A percentile compares a stretch with the other conserved stretches of the same genome.
phyloP scores from a whole-genome alignment of 176 grass and related monocot genomes.

The Otatea glauca region DNA sequence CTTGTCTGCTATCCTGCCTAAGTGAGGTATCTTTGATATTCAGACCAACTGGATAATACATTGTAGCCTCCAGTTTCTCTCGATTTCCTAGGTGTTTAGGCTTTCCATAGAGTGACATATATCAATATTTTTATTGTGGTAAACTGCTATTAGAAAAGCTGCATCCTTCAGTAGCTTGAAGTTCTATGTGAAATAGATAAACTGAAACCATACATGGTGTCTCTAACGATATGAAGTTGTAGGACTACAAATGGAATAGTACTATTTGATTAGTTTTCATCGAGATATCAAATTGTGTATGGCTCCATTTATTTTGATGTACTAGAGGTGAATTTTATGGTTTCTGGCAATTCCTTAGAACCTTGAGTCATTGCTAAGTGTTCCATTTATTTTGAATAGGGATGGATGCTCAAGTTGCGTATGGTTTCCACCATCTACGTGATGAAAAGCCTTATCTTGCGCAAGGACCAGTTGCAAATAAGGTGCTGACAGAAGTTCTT shows the following conservation, averaged over 20 bases:
- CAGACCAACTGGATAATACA: constrained; percentile 3
- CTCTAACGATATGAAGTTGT: constrained; percentile 1
- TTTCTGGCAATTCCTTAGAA: constrained; percentile 28
- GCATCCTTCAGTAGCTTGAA: constrained; percentile 25
- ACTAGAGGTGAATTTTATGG: not conserved
- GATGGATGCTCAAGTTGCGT: constrained; percentile 99
- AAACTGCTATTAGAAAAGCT: not conserved
- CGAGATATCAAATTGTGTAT: not conserved
- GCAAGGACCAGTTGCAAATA: constrained; percentile 93
- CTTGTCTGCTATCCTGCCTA: not conserved
- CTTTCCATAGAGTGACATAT: not conserved
- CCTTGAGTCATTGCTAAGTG: constrained; percentile 10
- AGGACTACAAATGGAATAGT: not conserved
- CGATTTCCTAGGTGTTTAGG: not conserved
- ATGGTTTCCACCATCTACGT: constrained; percentile 91
- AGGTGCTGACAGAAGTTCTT: constrained; percentile 55
- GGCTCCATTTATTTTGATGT: too few relatives aligned
- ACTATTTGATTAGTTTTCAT: constrained; percentile 12
- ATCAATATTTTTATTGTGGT: not conserved
- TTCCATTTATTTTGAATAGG: constrained; percentile 59
- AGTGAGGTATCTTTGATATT: constrained; percentile 17
- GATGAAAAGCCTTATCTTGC: constrained; percentile 92
- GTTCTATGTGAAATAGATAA: not conserved
- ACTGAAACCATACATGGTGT: not conserved
- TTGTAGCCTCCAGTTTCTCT: not conserved